phyloP scores from a whole-genome alignment of 1,284 basidiomycete genomes.

The Flammula alnicola region DNA sequence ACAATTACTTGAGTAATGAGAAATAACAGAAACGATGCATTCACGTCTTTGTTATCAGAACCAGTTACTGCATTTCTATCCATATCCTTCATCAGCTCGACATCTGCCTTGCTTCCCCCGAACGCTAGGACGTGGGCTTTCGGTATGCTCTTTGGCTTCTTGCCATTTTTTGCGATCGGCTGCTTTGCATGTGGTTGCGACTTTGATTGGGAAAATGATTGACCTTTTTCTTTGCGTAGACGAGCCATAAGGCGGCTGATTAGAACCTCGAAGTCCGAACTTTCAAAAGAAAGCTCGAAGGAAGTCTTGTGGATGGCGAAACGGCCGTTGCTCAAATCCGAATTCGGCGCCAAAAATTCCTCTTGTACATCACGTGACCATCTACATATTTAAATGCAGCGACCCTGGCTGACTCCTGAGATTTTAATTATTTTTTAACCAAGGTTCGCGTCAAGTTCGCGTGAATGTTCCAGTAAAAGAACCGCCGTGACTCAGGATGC shows the following conservation, averaged over 20 bases:
- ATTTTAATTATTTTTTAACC: too few relatives aligned
- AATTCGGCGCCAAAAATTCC: too few relatives aligned
- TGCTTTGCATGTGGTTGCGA: constrained; percentile 17
- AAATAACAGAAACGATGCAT: constrained; percentile 12
- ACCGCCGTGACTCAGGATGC: too few relatives aligned
- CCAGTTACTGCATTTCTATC: constrained; percentile 24
- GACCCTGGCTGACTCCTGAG: too few relatives aligned
- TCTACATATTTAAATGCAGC: too few relatives aligned
- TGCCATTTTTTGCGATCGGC: constrained; percentile 18
- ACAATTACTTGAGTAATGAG: not conserved
- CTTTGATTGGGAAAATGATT: constrained; percentile 16
- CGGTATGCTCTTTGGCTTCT: constrained; percentile 22
- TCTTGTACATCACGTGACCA: too few relatives aligned
- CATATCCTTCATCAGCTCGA: constrained; percentile 36
- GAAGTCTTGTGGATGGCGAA: too few relatives aligned
- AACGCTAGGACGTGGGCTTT: constrained; percentile 35
- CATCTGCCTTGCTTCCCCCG: constrained; percentile 39
- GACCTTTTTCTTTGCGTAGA: constrained; percentile 35
- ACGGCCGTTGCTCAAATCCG: too few relatives aligned
- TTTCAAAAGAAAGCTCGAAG: too few relatives aligned
- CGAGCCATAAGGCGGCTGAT: constrained; percentile 37
- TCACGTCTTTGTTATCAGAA: constrained; percentile 32
- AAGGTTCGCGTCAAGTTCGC: too few relatives aligned
- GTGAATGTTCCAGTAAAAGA: too few relatives aligned
- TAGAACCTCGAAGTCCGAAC: too few relatives aligned